Evolutionary conservation across 371 early-diverging fungal genomes (phyloP), one percentile per base, ranked within the genome.

Genomic region (Massospora cicadina): DNA sequence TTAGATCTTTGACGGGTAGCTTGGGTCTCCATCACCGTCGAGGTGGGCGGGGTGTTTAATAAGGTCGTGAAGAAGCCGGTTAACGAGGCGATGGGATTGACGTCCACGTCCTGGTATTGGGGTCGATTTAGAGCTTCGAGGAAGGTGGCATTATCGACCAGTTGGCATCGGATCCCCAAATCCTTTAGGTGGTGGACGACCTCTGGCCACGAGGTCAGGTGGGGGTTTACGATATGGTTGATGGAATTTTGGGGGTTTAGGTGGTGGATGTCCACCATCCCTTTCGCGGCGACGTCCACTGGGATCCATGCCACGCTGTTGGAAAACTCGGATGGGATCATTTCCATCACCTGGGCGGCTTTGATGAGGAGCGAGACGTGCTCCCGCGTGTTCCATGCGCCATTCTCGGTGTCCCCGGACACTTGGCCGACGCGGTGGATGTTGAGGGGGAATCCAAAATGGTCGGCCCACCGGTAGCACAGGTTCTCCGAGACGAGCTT

Each of bases 361-460:
- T 58, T 24, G 21, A 65, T 58, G 28, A 65, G 43, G 7, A 74
- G 54, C 1, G 76, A 74, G 30, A 68, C 74, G 21, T 75, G 74
- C 25, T 78, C 79, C 2, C 64, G 65, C 0, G 63, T 66, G 26
- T 78, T 78, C 79, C 79, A 78, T 0, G 70, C 69, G 23, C 75
- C 79, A 25, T 71, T 63, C 0, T 55, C 55, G 10, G 71, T 67
- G 31, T 76, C 74, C 27, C 76, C 76, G 26, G 70, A 71, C 7
- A 76, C 69, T 67, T 76, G 79, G 2, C 76, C 76, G 28, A 76
- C 60, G 13, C 77, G 74, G 23, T 75, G 68, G 12, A 76, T 65
- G 23, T 69, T 66, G 17, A 70, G 68, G 2, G 75, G 74, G 13
- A 75, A 68, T 10, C 69, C 71, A 65, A 73, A 76, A 33, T 74